Percentiles rank a stretch among this genome's conserved stretches.
phyloP scores from a whole-genome alignment of 495 filamentous ascomycete species.

The Talaromyces ruber region DNA sequence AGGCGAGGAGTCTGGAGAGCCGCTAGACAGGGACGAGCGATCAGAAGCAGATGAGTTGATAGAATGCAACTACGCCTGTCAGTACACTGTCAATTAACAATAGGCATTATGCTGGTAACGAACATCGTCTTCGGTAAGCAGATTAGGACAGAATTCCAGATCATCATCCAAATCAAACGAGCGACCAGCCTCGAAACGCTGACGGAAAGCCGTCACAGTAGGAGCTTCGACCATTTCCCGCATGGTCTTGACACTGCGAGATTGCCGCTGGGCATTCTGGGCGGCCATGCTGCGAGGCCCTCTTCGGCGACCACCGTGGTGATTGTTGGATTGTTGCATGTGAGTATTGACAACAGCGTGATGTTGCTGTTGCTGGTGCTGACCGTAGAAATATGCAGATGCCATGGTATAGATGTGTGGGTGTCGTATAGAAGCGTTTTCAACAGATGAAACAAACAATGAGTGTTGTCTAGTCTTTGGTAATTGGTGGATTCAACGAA shows the following conservation, averaged over 20 bases:
- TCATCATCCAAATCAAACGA: conserved; percentile 98
- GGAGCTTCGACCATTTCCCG: conserved; percentile 80
- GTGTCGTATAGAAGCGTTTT: neutral
- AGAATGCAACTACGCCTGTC: conserved; percentile 58
- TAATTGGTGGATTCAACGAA: neutral
- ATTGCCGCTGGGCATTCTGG: conserved; percentile 79
- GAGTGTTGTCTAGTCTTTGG: neutral
- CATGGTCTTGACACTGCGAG: conserved; percentile 72
- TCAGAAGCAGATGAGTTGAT: conserved; percentile 87
- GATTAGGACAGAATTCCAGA: conserved; percentile 87
- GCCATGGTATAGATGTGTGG: conserved; percentile 8
- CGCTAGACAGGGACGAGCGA: conserved; percentile 87
- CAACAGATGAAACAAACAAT: conserved; percentile 8
- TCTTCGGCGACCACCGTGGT: conserved; percentile 79
- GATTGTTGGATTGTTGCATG: conserved; percentile 58
- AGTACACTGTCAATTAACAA: neutral
- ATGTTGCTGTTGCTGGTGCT: conserved; percentile 52
- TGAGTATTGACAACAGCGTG: conserved; percentile 38
- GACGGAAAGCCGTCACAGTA: conserved; percentile 65
- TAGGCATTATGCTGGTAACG: conserved; percentile 29
- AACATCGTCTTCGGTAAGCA: conserved; percentile 95
- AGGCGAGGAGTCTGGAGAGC: conserved; percentile 88
- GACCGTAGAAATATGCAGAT: conserved; percentile 69
- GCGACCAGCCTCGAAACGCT: conserved; percentile 80
- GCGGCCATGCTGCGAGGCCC: conserved; percentile 73